These are phyloP conservation scores for Tilletiaria anomala DNA, from an alignment of 1,284 basidiomycete genomes.

Conservation along the genomic window DNA sequence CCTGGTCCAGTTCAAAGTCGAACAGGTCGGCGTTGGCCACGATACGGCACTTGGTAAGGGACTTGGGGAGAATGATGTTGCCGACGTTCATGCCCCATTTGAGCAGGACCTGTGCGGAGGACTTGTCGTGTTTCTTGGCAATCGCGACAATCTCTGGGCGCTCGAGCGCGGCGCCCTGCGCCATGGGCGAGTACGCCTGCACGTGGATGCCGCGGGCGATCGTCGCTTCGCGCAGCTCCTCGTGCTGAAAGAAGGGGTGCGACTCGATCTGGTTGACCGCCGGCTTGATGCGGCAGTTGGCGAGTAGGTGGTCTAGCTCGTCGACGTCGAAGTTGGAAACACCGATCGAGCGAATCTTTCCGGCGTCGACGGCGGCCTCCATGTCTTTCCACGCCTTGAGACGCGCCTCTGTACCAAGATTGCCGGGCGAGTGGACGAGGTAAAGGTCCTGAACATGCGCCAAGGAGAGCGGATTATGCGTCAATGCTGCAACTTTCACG, in stretches of 20 bases:
- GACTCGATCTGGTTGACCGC: constrained; percentile 39
- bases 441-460: constrained; percentile 16
- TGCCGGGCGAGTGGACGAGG: constrained; percentile 36
- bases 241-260: constrained; percentile 38
- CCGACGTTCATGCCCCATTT: constrained; percentile 52
- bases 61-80: constrained; percentile 36
- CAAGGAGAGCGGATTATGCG: too few relatives aligned
- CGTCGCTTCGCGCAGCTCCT: constrained; percentile 33
- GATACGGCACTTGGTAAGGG: constrained; percentile 33
- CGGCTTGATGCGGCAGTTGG: constrained; percentile 33
- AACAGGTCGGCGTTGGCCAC: constrained; percentile 33
- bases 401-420: constrained; percentile 29
- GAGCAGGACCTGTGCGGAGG: constrained; percentile 41
- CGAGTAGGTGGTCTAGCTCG: constrained; percentile 34
- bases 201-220: constrained; percentile 34
- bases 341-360: constrained; percentile 37
- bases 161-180: constrained; percentile 34
- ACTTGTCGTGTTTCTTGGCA: constrained; percentile 35
- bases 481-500: too few relatives aligned
- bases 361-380: constrained; percentile 35
- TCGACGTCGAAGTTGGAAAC: constrained; percentile 39
- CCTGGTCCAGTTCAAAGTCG: constrained; percentile 31
- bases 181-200: constrained; percentile 38
- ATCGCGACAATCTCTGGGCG: constrained; percentile 34
- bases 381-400: constrained; percentile 35